A percentile compares a stretch with the other conserved stretches of the same genome.
Conservation (phyloP, 148 eudicot genomes). For the Beta vulgaris region DNA sequence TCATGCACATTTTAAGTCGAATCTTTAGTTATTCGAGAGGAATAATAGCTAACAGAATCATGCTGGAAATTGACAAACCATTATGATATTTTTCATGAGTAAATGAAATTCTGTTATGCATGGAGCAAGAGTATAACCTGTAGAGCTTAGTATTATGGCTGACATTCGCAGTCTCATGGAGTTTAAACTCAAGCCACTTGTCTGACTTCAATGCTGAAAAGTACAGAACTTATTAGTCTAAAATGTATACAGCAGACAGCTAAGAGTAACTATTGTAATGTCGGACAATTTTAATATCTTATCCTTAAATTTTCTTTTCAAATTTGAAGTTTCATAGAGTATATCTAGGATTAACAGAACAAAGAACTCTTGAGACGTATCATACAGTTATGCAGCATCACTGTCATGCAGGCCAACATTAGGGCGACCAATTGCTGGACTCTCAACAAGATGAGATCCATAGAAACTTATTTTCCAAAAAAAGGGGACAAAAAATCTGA, state of each 20-base stretch:
- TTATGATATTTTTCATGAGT: too few species aligned
- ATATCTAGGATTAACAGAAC: background rate
- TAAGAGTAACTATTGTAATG: background rate
- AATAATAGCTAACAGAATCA: background rate
- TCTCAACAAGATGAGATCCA: background rate
- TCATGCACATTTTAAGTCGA: background rate
- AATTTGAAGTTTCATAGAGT: background rate
- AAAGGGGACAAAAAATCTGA: background rate
- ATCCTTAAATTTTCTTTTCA: background rate
- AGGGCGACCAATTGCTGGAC: background rate
- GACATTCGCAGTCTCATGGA: constrained; percentile 80
- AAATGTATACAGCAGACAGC: background rate
- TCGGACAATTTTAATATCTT: background rate
- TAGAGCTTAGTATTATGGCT: constrained; percentile 88
- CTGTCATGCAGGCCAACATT: background rate
- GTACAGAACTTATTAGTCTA: constrained; percentile 7
- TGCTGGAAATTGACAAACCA: constrained; percentile 3
- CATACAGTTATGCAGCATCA: background rate
- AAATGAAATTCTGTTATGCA: background rate
- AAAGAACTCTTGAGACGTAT: background rate
- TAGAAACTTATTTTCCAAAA: background rate
- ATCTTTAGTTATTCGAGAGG: background rate
- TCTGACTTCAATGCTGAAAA: constrained; percentile 75
- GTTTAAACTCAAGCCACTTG: constrained; percentile 89
- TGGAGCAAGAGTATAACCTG: constrained; percentile 52